Conservation (phyloP, 176 grass and related monocot species). For the Elymus sibiricus region DNA sequence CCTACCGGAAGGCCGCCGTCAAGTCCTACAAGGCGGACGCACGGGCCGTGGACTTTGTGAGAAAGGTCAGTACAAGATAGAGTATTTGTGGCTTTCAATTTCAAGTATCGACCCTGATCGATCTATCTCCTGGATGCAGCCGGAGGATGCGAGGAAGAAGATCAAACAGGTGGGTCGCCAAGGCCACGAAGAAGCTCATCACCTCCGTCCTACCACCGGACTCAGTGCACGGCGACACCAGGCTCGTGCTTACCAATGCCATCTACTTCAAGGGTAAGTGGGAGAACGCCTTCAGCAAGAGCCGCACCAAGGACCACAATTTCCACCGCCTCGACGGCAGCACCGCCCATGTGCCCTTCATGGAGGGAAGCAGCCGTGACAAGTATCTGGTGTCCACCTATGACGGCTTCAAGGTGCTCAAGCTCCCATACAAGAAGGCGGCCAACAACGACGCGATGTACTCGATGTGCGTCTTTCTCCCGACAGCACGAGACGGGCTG, state of each 20-base stretch:
- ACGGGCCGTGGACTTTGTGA: conserved; percentile 9
- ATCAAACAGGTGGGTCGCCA: conserved; percentile 19
- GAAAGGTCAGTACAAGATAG: not conserved
- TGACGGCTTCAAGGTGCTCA: conserved; percentile 10
- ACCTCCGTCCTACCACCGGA: not conserved
- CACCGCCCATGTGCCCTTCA: not conserved
- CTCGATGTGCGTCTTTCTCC: conserved; percentile 24
- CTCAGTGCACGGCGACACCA: not conserved
- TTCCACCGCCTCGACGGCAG: conserved; percentile 11
- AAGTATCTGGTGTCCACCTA: not conserved
- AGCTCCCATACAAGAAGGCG: not conserved
- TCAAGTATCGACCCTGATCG: no score
- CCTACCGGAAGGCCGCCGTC: not conserved
- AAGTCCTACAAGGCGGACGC: not conserved
- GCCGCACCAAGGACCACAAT: not conserved
- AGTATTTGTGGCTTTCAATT: not conserved
- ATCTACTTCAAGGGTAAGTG: conserved; percentile 7
- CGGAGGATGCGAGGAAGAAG: not conserved
- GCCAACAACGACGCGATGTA: not conserved
- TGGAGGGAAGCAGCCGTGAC: not conserved
- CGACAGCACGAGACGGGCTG: not conserved
- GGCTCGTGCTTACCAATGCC: conserved; percentile 31
- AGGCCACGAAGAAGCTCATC: conserved; percentile 23
- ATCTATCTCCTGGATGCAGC: not conserved
- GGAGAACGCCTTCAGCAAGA: not conserved